Base-by-base conservation (phyloP, 352 stramenopile genomes). In the Globisporangium perplexum region DNA sequence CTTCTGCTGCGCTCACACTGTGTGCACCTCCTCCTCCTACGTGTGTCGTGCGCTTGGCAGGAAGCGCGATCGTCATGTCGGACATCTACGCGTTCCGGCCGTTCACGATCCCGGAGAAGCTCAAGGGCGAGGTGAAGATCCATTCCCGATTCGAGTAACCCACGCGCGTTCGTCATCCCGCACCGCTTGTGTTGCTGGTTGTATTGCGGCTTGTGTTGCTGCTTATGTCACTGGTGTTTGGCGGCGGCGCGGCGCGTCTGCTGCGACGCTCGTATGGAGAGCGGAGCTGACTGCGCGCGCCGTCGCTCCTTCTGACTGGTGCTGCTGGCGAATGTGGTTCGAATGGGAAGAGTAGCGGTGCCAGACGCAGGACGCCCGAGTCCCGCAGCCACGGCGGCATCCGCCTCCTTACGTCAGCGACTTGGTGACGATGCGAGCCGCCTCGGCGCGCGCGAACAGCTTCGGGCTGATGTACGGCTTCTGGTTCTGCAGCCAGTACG, bases 401-500 rank as follows among this genome's bases (percentile, higher is more conserved):
- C n/a, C n/a, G 22, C 50, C 43, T 22, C 1, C 15, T 60, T 68
- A 93, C 20, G 74, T 61, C 12, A 91, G 63, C 57, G 81, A 75
- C 61, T 95, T 95, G 18, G 84, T 90, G 28, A 91, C 69, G 51
- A 95, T 86, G 18, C 84, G 84, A 43, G 82, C 84, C 6, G 81
- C 82, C 38, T 90, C 76, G 3, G 80, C 82, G 44, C 84, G 84
- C 24, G 88, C 78, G 65, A 95, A 95, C 17, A 93, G 74, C 73
- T 93, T 93, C 10, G 84, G 64, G 30, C 75, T 72, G 45, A 93
- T 61, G 59, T 92, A 93, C 44, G 84, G 82, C 64, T 92, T 91
- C 50, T 95, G 84, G 51, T 68, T 89, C 43, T 80, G 52, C n/a
- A 95, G 57, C 82, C 81, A 95, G 59, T 81, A 95, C 20, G 66